Conservation (phyloP, 768 basidiomycete species). For the Tubosaeta sp. region DNA sequence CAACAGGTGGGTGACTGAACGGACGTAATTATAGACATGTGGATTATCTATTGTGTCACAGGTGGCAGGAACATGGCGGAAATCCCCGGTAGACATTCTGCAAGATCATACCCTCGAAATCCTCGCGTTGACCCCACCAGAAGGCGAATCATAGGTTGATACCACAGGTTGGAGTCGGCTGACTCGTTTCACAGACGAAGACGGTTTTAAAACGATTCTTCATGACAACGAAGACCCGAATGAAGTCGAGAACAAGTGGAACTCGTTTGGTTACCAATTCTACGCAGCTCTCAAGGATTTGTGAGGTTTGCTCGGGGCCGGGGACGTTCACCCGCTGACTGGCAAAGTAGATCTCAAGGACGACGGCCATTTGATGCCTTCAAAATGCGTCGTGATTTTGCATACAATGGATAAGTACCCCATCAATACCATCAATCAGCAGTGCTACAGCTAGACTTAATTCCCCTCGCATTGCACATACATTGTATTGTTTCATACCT, state of each 20-base stretch:
- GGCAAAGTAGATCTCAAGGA: background rate
- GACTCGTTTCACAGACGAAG: conserved; percentile 12
- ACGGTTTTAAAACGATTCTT: conserved; percentile 9
- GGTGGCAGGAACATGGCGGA: conserved; percentile 11
- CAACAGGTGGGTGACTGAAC: conserved; percentile 10
- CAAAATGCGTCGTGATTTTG: conserved; percentile 31
- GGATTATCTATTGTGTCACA: conserved; percentile 2
- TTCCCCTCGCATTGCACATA: conserved; percentile 5
- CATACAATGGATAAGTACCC: conserved; percentile 24
- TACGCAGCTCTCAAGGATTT: conserved; percentile 12
- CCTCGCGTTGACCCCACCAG: conserved; percentile 17
- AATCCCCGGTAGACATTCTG: conserved; percentile 10
- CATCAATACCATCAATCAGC: background rate
- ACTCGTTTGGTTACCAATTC: conserved; percentile 16
- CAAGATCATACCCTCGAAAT: conserved; percentile 24
- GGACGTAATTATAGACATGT: background rate
- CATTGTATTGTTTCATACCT: conserved; percentile 7
- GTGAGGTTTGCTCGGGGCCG: conserved; percentile 10
- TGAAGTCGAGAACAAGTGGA: conserved; percentile 16
- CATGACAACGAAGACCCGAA: conserved; percentile 16
- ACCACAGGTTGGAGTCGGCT: background rate
- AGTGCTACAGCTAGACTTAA: background rate
- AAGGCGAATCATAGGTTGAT: conserved; percentile 8
- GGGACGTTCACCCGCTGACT: background rate
- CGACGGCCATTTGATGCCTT: conserved; percentile 19